phyloP scores from a whole-genome alignment of 2,329 filamentous ascomycete genomes.

The Annulohypoxylon truncatum region DNA sequence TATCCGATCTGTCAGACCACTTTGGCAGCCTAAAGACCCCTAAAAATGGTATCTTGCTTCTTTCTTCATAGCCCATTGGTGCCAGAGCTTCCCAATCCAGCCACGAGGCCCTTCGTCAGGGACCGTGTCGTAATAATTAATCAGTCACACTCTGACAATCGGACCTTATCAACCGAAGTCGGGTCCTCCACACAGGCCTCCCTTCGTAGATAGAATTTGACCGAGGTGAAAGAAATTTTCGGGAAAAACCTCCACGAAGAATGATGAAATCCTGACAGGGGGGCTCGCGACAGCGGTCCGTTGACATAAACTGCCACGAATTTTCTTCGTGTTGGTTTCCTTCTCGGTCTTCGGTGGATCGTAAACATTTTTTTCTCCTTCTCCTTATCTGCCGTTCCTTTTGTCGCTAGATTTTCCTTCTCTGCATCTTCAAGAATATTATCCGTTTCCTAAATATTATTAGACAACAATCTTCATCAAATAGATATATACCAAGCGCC shows the following conservation, averaged over 20 bases:
- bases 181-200: constrained; percentile 27
- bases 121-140: constrained; percentile 32
- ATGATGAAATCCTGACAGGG: constrained; percentile 39
- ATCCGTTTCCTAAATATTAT: constrained; percentile 13
- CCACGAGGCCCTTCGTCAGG: constrained; percentile 23
- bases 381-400: constrained; percentile 16
- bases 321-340: constrained; percentile 20
- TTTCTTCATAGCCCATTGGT: constrained; percentile 35
- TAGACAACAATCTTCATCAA: constrained; percentile 20
- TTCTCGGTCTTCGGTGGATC: constrained; percentile 16
- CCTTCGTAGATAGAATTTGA: constrained; percentile 37
- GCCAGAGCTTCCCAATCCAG: constrained; percentile 40
- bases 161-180: constrained; percentile 37
- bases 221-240: constrained; percentile 38
- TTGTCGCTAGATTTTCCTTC: constrained; percentile 10
- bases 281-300: constrained; percentile 26
- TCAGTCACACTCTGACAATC: constrained; percentile 27
- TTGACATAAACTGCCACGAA: constrained; percentile 30
- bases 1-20: constrained; percentile 38
- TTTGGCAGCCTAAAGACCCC: constrained; percentile 42
- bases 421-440: constrained; percentile 20
- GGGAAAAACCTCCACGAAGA: constrained; percentile 40
- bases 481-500: constrained; percentile 26
- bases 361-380: constrained; percentile 27
- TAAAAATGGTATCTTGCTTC: constrained; percentile 35